phyloP scores from a whole-genome alignment of 257 asterid species.

The Solanum ossicruentum region DNA sequence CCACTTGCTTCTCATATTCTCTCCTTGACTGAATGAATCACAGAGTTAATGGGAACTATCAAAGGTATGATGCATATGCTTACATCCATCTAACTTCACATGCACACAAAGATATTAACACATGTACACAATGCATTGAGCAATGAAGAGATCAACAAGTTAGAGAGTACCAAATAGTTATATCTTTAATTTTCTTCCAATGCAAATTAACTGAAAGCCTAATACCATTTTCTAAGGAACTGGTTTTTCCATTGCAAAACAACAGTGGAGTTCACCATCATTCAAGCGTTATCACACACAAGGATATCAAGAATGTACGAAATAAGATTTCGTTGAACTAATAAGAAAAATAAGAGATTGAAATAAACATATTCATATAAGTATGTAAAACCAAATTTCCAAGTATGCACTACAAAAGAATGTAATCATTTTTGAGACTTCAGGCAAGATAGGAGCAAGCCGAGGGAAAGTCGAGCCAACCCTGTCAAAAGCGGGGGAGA shows the following conservation, averaged over 20 bases:
- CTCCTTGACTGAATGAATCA: conserved; percentile 49
- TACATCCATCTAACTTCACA: background rate
- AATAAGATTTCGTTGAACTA: background rate
- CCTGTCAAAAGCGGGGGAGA: too few relatives aligned
- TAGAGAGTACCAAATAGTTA: background rate
- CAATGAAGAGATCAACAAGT: background rate
- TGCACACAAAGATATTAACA: background rate
- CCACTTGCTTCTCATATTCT: conserved; percentile 68
- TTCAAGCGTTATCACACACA: background rate
- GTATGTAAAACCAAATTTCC: background rate
- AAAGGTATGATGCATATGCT: background rate
- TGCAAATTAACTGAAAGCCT: background rate
- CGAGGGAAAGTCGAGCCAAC: too few relatives aligned
- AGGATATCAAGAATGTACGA: background rate
- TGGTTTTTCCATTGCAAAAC: background rate
- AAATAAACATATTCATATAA: background rate
- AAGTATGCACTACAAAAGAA: background rate
- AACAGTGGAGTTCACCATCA: background rate
- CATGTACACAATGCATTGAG: background rate
- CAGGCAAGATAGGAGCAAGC: too few relatives aligned
- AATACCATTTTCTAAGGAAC: background rate
- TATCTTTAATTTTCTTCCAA: background rate
- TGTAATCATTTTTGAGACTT: background rate
- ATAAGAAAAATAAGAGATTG: background rate
- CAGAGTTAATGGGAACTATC: conserved; percentile 5